Percentiles rank a stretch among this genome's conserved stretches.
These are phyloP conservation scores for Globisporangium mamillatum DNA, from an alignment of 352 stramenopile genomes.

Conservation along the genomic window DNA sequence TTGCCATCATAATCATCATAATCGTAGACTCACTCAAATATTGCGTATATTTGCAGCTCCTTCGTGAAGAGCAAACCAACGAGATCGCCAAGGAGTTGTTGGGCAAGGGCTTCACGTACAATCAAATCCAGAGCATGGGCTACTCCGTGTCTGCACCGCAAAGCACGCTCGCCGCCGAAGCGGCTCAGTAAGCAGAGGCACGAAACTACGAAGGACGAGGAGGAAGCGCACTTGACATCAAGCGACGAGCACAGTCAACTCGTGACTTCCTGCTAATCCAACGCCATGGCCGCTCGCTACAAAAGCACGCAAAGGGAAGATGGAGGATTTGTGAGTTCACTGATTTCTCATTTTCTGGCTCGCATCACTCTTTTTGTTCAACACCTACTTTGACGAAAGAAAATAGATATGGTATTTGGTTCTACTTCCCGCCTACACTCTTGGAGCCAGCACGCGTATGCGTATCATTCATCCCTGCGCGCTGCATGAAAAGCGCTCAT, in stretches of 20 bases:
- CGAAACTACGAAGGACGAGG: neutral
- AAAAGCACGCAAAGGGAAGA: neutral
- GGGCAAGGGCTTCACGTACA: slow-evolving; percentile 79
- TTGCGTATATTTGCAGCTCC: slow-evolving; percentile 35
- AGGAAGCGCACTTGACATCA: neutral
- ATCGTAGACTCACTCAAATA: neutral
- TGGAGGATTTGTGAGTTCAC: neutral
- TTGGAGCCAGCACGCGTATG: no score
- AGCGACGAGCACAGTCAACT: neutral
- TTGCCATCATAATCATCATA: neutral
- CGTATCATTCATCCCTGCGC: neutral
- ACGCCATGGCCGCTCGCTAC: neutral
- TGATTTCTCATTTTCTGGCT: neutral
- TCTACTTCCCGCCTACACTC: neutral
- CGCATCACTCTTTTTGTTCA: slow-evolving; percentile 6
- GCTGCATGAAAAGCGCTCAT: neutral
- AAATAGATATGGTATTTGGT: slow-evolving; percentile 13
- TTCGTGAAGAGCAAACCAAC: slow-evolving; percentile 83
- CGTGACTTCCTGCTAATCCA: neutral
- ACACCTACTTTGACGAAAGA: slow-evolving; percentile 10
- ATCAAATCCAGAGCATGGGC: slow-evolving; percentile 84
- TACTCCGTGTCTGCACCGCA: slow-evolving; percentile 69
- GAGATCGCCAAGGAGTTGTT: slow-evolving; percentile 81
- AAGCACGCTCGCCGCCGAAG: slow-evolving; percentile 54
- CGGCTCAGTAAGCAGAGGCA: slow-evolving; percentile 37